Conservation (phyloP, 129 eudicot genomes). For the Flaveria ramosissima region DNA sequence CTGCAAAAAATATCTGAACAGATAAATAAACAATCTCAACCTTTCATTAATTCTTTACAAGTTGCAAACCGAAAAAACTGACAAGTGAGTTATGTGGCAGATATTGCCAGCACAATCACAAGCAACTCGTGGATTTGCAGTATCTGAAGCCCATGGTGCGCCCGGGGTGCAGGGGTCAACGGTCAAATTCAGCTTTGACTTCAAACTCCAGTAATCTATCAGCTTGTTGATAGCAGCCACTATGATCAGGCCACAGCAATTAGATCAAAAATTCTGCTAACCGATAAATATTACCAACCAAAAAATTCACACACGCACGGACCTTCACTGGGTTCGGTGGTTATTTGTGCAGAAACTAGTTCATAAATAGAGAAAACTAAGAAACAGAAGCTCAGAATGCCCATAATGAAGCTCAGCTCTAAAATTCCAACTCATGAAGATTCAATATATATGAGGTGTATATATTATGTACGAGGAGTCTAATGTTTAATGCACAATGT, state of each 20-base stretch:
- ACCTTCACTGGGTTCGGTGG: slow-evolving; percentile 66
- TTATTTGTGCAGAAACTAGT: slow-evolving; percentile 44
- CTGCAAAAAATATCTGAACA: slow-evolving; percentile 34
- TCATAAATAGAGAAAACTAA: slow-evolving; percentile 37
- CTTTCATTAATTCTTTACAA: slow-evolving; percentile 5
- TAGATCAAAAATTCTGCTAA: slow-evolving; percentile 3
- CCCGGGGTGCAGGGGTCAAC: slow-evolving; percentile 56
- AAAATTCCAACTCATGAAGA: background rate
- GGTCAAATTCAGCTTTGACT: slow-evolving; percentile 46
- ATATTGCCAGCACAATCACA: slow-evolving; percentile 56
- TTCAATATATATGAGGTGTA: background rate
- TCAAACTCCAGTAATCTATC: slow-evolving; percentile 62
- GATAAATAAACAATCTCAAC: slow-evolving; percentile 10
- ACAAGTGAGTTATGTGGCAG: slow-evolving; percentile 75
- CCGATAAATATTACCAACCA: background rate
- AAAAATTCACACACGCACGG: slow-evolving; percentile 19
- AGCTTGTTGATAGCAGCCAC: slow-evolving; percentile 71
- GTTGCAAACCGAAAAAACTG: slow-evolving; percentile 27
- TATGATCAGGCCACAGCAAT: slow-evolving; percentile 20
- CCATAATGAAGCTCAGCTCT: slow-evolving; percentile 38
- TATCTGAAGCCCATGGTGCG: slow-evolving; percentile 60
- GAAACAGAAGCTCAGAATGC: slow-evolving; percentile 47
- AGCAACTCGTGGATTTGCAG: slow-evolving; percentile 55
- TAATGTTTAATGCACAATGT: slow-evolving; percentile 29
- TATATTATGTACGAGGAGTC: background rate